Percentiles rank a stretch among this genome's conserved stretches.
These are phyloP conservation scores for Rutstroemia sp. DNA, from an alignment of 2,329 filamentous ascomycete genomes.

Conservation along the genomic window DNA sequence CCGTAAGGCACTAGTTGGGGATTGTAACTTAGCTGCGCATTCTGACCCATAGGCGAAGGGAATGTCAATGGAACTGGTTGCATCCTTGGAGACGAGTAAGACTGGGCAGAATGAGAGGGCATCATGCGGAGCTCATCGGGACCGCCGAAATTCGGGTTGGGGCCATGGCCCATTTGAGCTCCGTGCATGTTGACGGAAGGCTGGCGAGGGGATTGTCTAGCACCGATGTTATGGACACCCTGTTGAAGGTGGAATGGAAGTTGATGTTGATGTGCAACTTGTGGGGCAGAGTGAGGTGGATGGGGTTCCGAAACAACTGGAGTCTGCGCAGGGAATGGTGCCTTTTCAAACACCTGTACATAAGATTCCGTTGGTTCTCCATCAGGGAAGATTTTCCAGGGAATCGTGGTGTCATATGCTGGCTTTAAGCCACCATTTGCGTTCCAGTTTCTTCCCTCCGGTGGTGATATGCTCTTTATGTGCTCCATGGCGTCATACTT, in stretches of 20 bases:
- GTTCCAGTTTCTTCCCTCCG: conserved; percentile 55
- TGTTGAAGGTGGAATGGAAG: conserved; percentile 77
- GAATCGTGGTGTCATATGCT: conserved; percentile 76
- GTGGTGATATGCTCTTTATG: conserved; percentile 46
- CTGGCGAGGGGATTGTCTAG: conserved; percentile 66
- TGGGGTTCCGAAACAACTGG: conserved; percentile 55
- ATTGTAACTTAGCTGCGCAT: conserved; percentile 59
- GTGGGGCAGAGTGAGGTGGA: conserved; percentile 60
- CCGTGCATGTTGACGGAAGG: conserved; percentile 70
- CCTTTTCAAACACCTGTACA: conserved; percentile 69
- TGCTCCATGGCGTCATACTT: conserved; percentile 56
- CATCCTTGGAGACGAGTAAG: conserved; percentile 77
- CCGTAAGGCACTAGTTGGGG: conserved; percentile 64
- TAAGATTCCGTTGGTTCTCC: conserved; percentile 69
- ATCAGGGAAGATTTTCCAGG: conserved; percentile 67
- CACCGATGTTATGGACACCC: conserved; percentile 57
- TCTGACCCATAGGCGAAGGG: conserved; percentile 65
- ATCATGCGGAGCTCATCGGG: conserved; percentile 82
- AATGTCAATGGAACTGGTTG: conserved; percentile 61
- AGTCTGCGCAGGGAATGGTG: conserved; percentile 46
- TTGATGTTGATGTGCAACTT: conserved; percentile 76
- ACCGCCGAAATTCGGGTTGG: conserved; percentile 59
- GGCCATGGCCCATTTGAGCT: conserved; percentile 61
- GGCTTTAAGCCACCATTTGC: conserved; percentile 77
- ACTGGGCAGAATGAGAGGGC: conserved; percentile 73